These are phyloP conservation scores for Aureobasidium sp. DNA, from an alignment of 2,329 filamentous ascomycete genomes.

Conservation along the genomic window DNA sequence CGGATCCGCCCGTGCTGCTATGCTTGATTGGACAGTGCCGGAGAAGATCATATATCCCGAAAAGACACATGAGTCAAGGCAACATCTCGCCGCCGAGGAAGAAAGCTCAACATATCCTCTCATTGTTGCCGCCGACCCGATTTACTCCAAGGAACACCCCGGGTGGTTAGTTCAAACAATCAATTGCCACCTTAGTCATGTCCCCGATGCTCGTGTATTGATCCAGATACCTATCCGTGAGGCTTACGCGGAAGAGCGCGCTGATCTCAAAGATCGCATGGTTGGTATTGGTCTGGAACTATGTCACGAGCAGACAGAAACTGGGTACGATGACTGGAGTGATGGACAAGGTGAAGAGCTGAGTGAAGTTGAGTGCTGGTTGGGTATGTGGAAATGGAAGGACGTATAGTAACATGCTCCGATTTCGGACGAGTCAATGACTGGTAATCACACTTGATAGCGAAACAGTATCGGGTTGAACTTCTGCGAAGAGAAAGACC, in stretches of 20 bases:
- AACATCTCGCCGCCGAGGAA: neutral
- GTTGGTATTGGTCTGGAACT: slow-evolving; percentile 41
- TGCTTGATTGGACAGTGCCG: slow-evolving; percentile 66
- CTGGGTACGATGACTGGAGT: slow-evolving; percentile 67
- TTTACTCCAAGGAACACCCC: slow-evolving; percentile 83
- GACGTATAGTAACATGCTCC: neutral
- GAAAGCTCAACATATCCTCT: slow-evolving; percentile 37
- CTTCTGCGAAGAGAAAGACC: neutral
- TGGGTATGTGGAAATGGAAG: slow-evolving; percentile 49
- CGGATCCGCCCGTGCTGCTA: slow-evolving; percentile 52
- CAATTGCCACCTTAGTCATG: slow-evolving; percentile 52
- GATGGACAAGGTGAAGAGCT: slow-evolving; percentile 37
- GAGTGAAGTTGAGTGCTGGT: slow-evolving; percentile 56
- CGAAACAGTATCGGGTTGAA: neutral
- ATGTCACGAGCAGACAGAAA: slow-evolving; percentile 53
- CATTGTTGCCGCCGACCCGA: slow-evolving; percentile 73
- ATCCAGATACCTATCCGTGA: slow-evolving; percentile 76
- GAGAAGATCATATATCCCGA: slow-evolving; percentile 20
- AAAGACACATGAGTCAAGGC: neutral
- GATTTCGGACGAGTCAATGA: neutral
- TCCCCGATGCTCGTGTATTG: slow-evolving; percentile 54
- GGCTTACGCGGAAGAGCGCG: slow-evolving; percentile 55
- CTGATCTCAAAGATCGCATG: slow-evolving; percentile 56
- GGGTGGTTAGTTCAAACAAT: slow-evolving; percentile 64
- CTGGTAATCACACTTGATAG: neutral